Evolutionary conservation across 805 yeast species (phyloP), one percentile per base, ranked within the genome.

Genomic region (Schizosaccharomyces japonicus): DNA sequence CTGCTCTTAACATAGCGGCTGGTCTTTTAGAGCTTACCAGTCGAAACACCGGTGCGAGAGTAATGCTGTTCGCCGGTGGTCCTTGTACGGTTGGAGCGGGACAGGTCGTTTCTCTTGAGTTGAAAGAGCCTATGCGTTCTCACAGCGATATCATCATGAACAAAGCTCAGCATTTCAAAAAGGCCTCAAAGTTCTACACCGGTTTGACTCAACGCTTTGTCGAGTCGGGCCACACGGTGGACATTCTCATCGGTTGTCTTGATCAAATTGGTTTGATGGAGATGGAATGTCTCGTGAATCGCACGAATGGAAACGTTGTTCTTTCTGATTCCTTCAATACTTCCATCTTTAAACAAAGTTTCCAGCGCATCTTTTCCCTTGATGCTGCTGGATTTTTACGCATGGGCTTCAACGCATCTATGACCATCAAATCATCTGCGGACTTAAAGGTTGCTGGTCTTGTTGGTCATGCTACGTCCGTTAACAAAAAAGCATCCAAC

Each of bases 51-150:
- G 94, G 95, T 46, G 84, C 93, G 13, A 76, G 95, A 61, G 70
- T 90, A 54, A 76, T 83, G 67, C 68, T 90, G 50, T 90, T 90
- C 58, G 76, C 93, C 36, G 92, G 87, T 48, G 98, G 98, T 52
- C 93, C 95, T 47, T 78, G 95, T 60, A 90, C 98, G 44, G 75
- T 80, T 58, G 80, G 79, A 44, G 96, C 98, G 10, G 98, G 98
- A 56, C 66, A 81, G 60, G 83, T 87, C 55, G 98, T 90, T 27
- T 82, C 87, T 40, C 75, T 78, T 23, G 90, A 84, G 61, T 71
- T 90, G 60, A 80, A 81, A 60, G 96, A 90, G 63, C 95, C 98
- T 45, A 80, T 90, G 56, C 76, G 98, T 68, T 90, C 96, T 6
- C 98, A 90, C 64, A 82, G 80, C 57, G 96, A 90, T 60, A 81